Evolutionary conservation across 768 basidiomycete genomes (phyloP).

Genomic region (Boletus vermiculosoides): DNA sequence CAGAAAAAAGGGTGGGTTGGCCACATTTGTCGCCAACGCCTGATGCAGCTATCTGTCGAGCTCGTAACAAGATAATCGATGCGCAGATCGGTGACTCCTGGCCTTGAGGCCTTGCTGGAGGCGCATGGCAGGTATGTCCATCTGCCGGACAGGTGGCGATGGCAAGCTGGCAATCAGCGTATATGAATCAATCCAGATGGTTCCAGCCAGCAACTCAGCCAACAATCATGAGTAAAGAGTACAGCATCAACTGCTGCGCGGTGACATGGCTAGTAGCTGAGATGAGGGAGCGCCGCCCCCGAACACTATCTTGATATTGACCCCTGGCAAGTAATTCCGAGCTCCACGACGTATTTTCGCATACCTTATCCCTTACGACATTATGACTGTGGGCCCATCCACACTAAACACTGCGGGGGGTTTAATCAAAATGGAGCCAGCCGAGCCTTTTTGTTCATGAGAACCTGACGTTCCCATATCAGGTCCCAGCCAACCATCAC

Average conservation of each 20-base stretch:
- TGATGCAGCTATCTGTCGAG: slow-evolving; percentile 7
- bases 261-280: slow-evolving; percentile 17
- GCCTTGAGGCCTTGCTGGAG: slow-evolving; percentile 18
- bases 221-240: neutral
- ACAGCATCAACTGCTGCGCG: slow-evolving; percentile 19
- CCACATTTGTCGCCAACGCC: slow-evolving; percentile 17
- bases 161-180: slow-evolving; percentile 22
- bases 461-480: slow-evolving; percentile 18
- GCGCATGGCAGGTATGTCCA: slow-evolving; percentile 20
- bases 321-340: slow-evolving; percentile 15
- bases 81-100: slow-evolving; percentile 1
- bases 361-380: slow-evolving; percentile 27
- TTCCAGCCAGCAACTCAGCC: slow-evolving; percentile 6
- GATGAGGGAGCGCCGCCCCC: slow-evolving; percentile 18
- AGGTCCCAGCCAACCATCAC: slow-evolving; percentile 9
- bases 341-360: slow-evolving; percentile 20
- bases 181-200: slow-evolving; percentile 20
- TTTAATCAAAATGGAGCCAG: slow-evolving; percentile 3
- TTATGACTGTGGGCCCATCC: slow-evolving; percentile 11
- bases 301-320: slow-evolving; percentile 13
- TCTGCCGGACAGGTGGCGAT: slow-evolving; percentile 14
- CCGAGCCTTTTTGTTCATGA: slow-evolving; percentile 13
- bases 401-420: slow-evolving; percentile 18
- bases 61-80: slow-evolving; percentile 17
- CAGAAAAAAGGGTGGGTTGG: slow-evolving; percentile 8